These are phyloP conservation scores for Desmodesmus armatus DNA, from an alignment of 139 green algal genomes.

Conservation along the genomic window DNA sequence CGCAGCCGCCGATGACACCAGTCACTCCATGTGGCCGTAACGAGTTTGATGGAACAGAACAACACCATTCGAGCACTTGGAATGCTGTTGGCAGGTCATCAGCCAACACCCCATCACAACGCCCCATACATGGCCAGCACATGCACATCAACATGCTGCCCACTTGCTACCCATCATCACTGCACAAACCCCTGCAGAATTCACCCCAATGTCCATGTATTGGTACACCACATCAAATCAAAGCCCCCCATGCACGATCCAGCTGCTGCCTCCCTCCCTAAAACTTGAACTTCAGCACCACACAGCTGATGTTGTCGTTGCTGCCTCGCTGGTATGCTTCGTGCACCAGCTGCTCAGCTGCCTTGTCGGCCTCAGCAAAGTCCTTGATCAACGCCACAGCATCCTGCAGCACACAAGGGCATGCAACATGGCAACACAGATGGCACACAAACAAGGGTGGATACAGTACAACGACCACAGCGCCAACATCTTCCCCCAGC, in stretches of 20 bases:
- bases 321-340: slow-evolving; percentile 83
- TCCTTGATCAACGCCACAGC: slow-evolving; percentile 64
- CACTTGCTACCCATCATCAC: neutral
- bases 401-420: slow-evolving; percentile 66
- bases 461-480: no score
- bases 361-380: slow-evolving; percentile 68
- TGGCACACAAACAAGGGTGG: no score
- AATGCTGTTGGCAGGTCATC: no score
- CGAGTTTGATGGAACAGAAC: no score
- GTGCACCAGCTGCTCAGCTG: slow-evolving; percentile 75
- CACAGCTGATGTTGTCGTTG: slow-evolving; percentile 89
- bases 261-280: neutral
- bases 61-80: no score
- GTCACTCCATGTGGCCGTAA: no score
- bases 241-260: neutral
- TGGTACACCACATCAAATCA: no score
- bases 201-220: no score
- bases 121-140: neutral
- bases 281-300: slow-evolving; percentile 69
- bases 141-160: neutral
- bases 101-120: neutral
- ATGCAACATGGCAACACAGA: no score
- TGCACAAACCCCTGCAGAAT: no score
- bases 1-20: no score
- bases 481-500: neutral